These are phyloP conservation scores for Phytophthora niederhauseri DNA, from an alignment of 352 stramenopile species.

Conservation along the genomic window DNA sequence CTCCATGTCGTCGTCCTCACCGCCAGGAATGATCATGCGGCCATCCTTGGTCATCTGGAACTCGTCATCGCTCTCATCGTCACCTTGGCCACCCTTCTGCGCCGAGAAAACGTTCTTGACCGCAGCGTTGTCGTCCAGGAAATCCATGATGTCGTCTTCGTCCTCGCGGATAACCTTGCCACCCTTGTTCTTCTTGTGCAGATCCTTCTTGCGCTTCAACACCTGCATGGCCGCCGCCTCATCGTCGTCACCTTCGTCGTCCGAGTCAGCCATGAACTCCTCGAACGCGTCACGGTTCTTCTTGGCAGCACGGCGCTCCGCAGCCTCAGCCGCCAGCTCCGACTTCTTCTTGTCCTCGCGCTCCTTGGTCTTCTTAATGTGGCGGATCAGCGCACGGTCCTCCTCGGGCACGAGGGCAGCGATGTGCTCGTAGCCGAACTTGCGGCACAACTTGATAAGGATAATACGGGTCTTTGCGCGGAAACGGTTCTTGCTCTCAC, in stretches of 20 bases:
- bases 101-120: constrained; percentile 88
- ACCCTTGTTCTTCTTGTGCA: constrained; percentile 78
- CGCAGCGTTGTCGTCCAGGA: constrained; percentile 90
- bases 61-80: constrained; percentile 75
- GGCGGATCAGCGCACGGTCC: constrained; percentile 92
- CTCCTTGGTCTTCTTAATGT: constrained; percentile 97
- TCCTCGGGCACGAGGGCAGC: constrained; percentile 89
- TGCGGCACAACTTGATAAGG: constrained; percentile 95
- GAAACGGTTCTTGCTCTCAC: constrained; percentile 96
- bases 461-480: constrained; percentile 96
- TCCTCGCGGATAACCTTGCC: constrained; percentile 83
- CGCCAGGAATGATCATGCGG: constrained; percentile 86
- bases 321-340: constrained; percentile 58
- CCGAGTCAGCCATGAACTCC: constrained; percentile 83
- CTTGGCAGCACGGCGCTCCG: constrained; percentile 46
- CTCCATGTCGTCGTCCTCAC: constrained; percentile 58
- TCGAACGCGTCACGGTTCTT: constrained; percentile 72
- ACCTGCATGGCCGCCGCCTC: constrained; percentile 84
- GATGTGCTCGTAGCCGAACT: constrained; percentile 94
- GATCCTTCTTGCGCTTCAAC: constrained; percentile 79
- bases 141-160: constrained; percentile 93
- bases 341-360: constrained; percentile 90
- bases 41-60: constrained; percentile 93
- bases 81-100: constrained; percentile 24
- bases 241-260: constrained; percentile 82